phyloP scores from a whole-genome alignment of 2,329 filamentous ascomycete genomes.

The Ilyonectria sp. region DNA sequence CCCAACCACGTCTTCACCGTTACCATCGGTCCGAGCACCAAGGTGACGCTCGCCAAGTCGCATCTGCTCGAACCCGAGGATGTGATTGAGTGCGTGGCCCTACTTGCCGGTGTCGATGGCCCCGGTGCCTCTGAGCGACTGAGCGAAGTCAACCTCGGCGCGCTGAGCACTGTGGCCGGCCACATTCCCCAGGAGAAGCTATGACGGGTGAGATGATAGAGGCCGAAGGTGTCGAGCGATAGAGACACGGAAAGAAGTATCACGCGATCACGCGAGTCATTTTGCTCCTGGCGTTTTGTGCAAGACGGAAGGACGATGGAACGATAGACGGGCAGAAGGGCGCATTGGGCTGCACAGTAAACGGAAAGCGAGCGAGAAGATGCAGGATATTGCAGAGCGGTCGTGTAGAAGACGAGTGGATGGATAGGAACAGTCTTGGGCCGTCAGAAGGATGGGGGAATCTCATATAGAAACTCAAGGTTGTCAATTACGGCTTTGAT shows the following conservation, averaged over 20 bases:
- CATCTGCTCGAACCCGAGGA: conserved; percentile 91
- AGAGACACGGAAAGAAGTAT: conserved; percentile 3
- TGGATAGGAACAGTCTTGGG: conserved; percentile 15
- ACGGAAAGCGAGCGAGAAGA: conserved; percentile 18
- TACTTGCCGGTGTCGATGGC: conserved; percentile 66
- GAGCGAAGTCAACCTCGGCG: conserved; percentile 70
- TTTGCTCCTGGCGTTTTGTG: conserved; percentile 45
- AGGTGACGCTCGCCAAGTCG: conserved; percentile 92
- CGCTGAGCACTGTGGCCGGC: conserved; percentile 68
- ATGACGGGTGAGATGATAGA: conserved; percentile 28
- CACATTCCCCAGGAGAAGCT: conserved; percentile 59
- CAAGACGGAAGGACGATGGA: conserved; percentile 32
- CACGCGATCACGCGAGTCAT: conserved; percentile 23
- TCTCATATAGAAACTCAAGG: background rate
- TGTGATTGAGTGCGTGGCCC: conserved; percentile 79
- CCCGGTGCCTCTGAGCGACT: conserved; percentile 56
- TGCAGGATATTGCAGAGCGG: conserved; percentile 31
- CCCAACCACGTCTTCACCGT: conserved; percentile 86
- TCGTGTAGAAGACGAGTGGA: conserved; percentile 8
- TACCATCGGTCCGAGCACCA: conserved; percentile 91
- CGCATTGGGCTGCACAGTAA: conserved; percentile 29
- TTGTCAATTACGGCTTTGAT: background rate
- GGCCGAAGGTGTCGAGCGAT: background rate
- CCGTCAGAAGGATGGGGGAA: background rate
- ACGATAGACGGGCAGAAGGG: conserved; percentile 41